A percentile compares a stretch with the other conserved stretches of the same genome.
Conservation (phyloP, 257 asterid species). For the Galeopsis tetrahit region DNA sequence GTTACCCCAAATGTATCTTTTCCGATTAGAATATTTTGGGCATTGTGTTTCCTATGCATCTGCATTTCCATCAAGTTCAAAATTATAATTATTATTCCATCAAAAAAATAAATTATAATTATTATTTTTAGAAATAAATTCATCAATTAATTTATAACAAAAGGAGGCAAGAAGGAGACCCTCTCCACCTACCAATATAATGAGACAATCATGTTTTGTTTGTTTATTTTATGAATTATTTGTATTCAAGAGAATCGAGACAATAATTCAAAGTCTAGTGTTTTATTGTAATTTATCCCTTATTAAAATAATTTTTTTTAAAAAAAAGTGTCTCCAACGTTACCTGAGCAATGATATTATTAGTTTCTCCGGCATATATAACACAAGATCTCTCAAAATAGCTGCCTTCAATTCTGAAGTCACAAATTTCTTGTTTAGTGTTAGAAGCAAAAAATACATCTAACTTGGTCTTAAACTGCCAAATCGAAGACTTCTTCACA, state of each 20-base stretch:
- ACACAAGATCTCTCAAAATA: conserved; percentile 62
- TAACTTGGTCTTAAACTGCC: conserved; percentile 58
- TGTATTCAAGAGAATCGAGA: too few species aligned
- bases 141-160: not conserved
- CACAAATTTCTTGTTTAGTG: conserved; percentile 45
- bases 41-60: conserved; percentile 75
- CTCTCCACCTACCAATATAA: too few species aligned
- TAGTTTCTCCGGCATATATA: conserved; percentile 62
- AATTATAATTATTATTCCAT: too few species aligned
- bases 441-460: conserved; percentile 61
- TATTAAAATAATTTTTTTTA: too few species aligned
- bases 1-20: conserved; percentile 74
- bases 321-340: too few species aligned
- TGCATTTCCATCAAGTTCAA: conserved; percentile 31
- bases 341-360: conserved; percentile 69
- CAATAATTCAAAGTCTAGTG: too few species aligned
- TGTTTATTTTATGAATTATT: too few species aligned
- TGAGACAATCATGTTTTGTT: too few species aligned
- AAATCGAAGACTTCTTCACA: conserved; percentile 53
- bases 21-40: conserved; percentile 62
- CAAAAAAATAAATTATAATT: too few species aligned
- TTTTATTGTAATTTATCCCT: too few species aligned
- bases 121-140: too few species aligned
- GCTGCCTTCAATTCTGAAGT: conserved; percentile 68
- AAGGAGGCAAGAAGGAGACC: too few species aligned